Conservation (phyloP, 2,329 filamentous ascomycete genomes). For the Gyromitra esculenta region DNA sequence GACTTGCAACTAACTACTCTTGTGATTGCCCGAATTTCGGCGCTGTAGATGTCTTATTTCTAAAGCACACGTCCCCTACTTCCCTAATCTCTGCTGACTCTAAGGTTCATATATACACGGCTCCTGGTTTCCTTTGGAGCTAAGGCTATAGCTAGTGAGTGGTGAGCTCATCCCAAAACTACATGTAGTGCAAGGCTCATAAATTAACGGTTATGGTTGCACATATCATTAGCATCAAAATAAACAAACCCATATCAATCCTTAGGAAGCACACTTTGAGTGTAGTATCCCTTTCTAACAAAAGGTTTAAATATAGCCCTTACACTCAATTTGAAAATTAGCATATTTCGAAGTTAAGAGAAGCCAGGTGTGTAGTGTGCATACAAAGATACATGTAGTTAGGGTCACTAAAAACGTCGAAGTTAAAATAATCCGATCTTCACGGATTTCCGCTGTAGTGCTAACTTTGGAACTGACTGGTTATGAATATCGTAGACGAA, state of each 20-base stretch:
- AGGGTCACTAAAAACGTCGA: background rate
- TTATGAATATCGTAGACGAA: background rate
- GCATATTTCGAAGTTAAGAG: background rate
- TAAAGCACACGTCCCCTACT: background rate
- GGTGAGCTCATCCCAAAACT: background rate
- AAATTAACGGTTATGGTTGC: background rate
- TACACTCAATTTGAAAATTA: background rate
- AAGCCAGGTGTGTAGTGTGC: background rate
- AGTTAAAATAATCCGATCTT: background rate
- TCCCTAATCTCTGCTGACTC: background rate
- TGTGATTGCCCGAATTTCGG: background rate
- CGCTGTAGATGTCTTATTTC: constrained; percentile 15
- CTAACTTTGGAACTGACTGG: too few species aligned
- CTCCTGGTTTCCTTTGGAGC: too few species aligned
- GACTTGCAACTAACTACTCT: background rate
- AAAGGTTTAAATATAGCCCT: background rate
- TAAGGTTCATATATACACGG: background rate
- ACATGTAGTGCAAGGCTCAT: background rate
- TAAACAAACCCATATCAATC: background rate
- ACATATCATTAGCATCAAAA: background rate
- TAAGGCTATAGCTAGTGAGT: too few species aligned
- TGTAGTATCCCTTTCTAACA: background rate
- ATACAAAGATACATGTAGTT: background rate
- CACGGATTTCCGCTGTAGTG: background rate
- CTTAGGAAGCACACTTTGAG: background rate